A percentile compares a stretch with the other conserved stretches of the same genome.
Evolutionary conservation across 2,329 filamentous ascomycete genomes (phyloP).

Genomic region (Colletotrichum liriopes): DNA sequence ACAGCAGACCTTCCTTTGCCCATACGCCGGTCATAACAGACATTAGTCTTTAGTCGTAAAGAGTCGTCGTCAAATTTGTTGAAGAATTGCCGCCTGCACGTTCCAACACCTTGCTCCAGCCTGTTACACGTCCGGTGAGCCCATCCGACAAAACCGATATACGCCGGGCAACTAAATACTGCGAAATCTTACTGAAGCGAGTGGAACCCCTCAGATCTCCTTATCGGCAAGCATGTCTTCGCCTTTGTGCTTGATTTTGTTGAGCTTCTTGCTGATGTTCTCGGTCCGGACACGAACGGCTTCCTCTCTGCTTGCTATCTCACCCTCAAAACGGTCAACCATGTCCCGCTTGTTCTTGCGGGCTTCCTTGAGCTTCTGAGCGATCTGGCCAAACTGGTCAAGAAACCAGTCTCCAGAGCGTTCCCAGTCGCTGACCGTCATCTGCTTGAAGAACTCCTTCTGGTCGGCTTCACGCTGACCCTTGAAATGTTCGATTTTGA

Average conservation of each 20-base stretch:
- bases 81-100: conserved; percentile 28
- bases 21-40: conserved; percentile 19
- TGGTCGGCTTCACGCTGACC: conserved; percentile 63
- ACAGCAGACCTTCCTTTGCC: neutral
- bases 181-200: neutral
- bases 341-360: conserved; percentile 66
- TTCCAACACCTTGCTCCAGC: conserved; percentile 7
- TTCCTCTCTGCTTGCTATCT: conserved; percentile 70
- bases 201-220: conserved; percentile 46
- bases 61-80: conserved; percentile 37
- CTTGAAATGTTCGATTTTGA: conserved; percentile 67
- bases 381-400: conserved; percentile 66
- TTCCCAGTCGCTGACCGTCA: conserved; percentile 73
- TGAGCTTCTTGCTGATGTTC: conserved; percentile 69
- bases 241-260: conserved; percentile 70
- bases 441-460: conserved; percentile 65
- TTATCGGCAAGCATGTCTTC: conserved; percentile 69
- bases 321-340: conserved; percentile 67
- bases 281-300: conserved; percentile 68
- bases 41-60: conserved; percentile 39
- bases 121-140: neutral
- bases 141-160: neutral
- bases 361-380: conserved; percentile 63
- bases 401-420: conserved; percentile 73
- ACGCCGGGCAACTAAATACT: neutral